These are phyloP conservation scores for Starmerella stigmatis DNA, from an alignment of 805 yeast genomes.

Conservation along the genomic window DNA sequence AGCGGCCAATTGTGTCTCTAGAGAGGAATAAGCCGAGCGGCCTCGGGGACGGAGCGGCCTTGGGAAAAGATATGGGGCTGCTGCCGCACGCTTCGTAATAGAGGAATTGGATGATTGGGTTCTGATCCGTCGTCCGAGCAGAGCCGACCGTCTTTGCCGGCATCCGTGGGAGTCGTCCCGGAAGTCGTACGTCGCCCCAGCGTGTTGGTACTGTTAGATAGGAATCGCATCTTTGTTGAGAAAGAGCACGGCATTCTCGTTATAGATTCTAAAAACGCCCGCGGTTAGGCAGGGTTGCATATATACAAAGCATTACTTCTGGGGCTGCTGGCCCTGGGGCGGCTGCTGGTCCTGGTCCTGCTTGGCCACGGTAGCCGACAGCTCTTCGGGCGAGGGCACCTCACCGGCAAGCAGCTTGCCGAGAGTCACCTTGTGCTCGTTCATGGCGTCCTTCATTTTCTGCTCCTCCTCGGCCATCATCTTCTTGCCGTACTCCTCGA, in stretches of 20 bases:
- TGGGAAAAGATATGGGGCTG: too few species aligned
- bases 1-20: background rate
- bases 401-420: conserved; percentile 76
- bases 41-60: too few species aligned
- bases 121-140: too few species aligned
- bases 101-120: too few species aligned
- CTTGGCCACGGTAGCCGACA: conserved; percentile 25
- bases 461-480: conserved; percentile 41
- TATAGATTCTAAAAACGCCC: background rate
- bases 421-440: conserved; percentile 71
- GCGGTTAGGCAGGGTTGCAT: background rate
- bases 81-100: too few species aligned
- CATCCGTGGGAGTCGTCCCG: too few species aligned
- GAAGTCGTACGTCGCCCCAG: too few species aligned
- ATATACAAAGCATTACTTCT: conserved; percentile 4
- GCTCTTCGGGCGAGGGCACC: conserved; percentile 30
- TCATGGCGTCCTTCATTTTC: conserved; percentile 58
- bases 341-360: conserved; percentile 14
- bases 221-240: too few species aligned
- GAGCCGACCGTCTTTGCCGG: too few species aligned
- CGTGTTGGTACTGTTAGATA: too few species aligned
- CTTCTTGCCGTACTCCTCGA: conserved; percentile 66
- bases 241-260: too few species aligned
- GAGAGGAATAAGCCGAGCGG: background rate
- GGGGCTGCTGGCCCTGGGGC: conserved; percentile 3